Evolutionary conservation across 257 asterid genomes (phyloP).

Genomic region (Salvia rosmarinus): DNA sequence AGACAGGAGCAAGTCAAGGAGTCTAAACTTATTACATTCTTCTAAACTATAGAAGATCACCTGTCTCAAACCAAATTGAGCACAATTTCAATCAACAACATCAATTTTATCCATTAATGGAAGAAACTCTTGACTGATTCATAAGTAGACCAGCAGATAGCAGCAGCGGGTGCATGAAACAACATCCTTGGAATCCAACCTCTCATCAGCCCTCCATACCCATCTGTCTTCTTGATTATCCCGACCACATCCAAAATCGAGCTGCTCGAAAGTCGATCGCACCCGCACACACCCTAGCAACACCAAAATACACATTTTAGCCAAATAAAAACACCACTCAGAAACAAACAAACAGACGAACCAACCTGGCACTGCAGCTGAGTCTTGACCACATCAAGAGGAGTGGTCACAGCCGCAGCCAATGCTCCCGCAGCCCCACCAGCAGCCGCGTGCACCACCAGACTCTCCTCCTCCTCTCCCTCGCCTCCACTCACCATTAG

Average conservation of each 20-base stretch:
- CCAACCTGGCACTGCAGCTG: slow-evolving; percentile 73
- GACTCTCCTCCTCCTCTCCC: slow-evolving; percentile 35
- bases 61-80: slow-evolving; percentile 10
- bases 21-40: slow-evolving; percentile 14
- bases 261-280: slow-evolving; percentile 55
- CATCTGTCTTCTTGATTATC: slow-evolving; percentile 54
- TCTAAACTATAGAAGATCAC: not conserved
- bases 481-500: slow-evolving; percentile 35
- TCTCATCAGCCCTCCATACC: slow-evolving; percentile 56
- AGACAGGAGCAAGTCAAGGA: not conserved
- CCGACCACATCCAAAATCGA: slow-evolving; percentile 50
- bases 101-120: slow-evolving; percentile 30
- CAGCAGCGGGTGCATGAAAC: slow-evolving; percentile 81
- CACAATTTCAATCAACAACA: not conserved
- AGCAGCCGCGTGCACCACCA: slow-evolving; percentile 67
- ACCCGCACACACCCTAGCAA: slow-evolving; percentile 66
- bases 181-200: slow-evolving; percentile 76
- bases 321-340: not conserved
- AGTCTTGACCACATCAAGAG: slow-evolving; percentile 71
- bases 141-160: slow-evolving; percentile 76
- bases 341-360: not conserved
- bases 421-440: slow-evolving; percentile 68
- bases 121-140: slow-evolving; percentile 59
- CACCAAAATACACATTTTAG: not conserved
- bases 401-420: slow-evolving; percentile 67